Percentiles rank a stretch among this genome's conserved stretches.
Evolutionary conservation across 1,284 basidiomycete species (phyloP).

Genomic region (Golubevia pallescens): DNA sequence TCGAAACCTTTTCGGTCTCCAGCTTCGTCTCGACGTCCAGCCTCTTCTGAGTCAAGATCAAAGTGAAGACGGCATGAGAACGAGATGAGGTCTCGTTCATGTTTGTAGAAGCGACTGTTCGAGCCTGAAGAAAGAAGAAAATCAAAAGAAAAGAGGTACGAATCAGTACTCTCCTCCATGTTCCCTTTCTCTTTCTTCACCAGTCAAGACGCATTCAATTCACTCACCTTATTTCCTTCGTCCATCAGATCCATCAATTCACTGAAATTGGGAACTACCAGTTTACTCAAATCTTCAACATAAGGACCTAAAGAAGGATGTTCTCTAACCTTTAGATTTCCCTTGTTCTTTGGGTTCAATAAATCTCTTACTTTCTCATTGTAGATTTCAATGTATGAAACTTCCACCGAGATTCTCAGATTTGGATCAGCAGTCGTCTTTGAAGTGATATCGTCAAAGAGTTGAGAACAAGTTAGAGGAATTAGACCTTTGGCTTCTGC

Average conservation of each 20-base stretch:
- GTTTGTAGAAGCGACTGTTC: conserved; percentile 56
- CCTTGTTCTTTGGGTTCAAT: conserved; percentile 94
- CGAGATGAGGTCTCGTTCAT: conserved; percentile 59
- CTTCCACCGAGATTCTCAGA: conserved; percentile 86
- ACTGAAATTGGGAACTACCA: conserved; percentile 85
- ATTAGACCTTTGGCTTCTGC: conserved; percentile 97
- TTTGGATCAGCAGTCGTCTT: conserved; percentile 75
- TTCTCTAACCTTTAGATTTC: conserved; percentile 93
- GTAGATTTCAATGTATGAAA: conserved; percentile 98
- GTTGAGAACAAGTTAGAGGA: conserved; percentile 88
- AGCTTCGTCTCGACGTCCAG: conserved; percentile 42
- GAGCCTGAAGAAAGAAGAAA: conserved; percentile 15
- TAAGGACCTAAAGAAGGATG: conserved; percentile 85
- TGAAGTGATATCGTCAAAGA: conserved; percentile 79
- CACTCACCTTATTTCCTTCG: conserved; percentile 87
- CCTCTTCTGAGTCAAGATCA: conserved; percentile 43
- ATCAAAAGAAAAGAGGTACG: background rate
- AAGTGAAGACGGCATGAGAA: conserved; percentile 55
- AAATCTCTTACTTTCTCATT: conserved; percentile 94
- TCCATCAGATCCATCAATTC: conserved; percentile 99
- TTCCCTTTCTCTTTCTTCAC: no score
- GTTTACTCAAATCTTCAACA: conserved; percentile 93
- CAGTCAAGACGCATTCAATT: background rate
- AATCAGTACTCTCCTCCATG: background rate
- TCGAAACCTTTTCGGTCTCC: conserved; percentile 52